These are phyloP conservation scores for Gymnopilus dilepis DNA, from an alignment of 768 basidiomycete species.

Conservation along the genomic window DNA sequence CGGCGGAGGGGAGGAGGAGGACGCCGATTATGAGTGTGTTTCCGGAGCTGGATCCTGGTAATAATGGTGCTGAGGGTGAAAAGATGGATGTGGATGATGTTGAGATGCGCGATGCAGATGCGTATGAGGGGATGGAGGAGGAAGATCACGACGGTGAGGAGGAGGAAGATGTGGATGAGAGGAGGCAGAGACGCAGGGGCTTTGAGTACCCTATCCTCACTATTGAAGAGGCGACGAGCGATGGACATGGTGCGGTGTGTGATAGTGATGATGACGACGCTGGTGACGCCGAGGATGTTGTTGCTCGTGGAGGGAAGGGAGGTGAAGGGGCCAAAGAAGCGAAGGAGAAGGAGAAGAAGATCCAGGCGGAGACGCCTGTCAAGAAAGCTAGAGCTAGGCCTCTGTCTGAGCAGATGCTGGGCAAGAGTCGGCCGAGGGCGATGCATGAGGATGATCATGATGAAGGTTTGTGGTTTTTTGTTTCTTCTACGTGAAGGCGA, in stretches of 20 bases:
- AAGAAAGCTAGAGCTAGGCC: constrained; percentile 60
- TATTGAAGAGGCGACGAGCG: constrained; percentile 58
- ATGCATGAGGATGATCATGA: constrained; percentile 62
- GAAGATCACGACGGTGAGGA: constrained; percentile 9
- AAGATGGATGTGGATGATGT: constrained; percentile 14
- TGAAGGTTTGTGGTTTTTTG: constrained; percentile 43
- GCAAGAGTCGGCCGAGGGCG: constrained; percentile 50
- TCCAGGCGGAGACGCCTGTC: constrained; percentile 41
- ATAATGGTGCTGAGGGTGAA: constrained; percentile 7
- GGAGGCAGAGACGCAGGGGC: not conserved
- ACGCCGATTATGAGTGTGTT: constrained; percentile 66
- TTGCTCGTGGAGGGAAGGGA: constrained; percentile 17
- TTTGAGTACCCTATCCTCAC: constrained; percentile 40
- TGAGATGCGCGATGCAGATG: constrained; percentile 17
- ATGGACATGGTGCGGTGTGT: constrained; percentile 45
- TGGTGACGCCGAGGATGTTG: constrained; percentile 1
- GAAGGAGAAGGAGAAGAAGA: constrained; percentile 20
- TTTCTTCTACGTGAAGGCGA: not conserved
- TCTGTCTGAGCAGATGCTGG: constrained; percentile 66
- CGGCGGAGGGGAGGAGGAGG: constrained; percentile 56
- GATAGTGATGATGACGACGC: constrained; percentile 23
- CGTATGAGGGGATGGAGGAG: constrained; percentile 14
- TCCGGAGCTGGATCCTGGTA: constrained; percentile 44
- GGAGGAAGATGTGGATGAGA: not conserved
- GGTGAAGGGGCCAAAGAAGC: constrained; percentile 18